Evolutionary conservation across 495 filamentous ascomycete genomes (phyloP), one percentile per base, ranked within the genome.

Genomic region (Pseudevernia furfuracea): DNA sequence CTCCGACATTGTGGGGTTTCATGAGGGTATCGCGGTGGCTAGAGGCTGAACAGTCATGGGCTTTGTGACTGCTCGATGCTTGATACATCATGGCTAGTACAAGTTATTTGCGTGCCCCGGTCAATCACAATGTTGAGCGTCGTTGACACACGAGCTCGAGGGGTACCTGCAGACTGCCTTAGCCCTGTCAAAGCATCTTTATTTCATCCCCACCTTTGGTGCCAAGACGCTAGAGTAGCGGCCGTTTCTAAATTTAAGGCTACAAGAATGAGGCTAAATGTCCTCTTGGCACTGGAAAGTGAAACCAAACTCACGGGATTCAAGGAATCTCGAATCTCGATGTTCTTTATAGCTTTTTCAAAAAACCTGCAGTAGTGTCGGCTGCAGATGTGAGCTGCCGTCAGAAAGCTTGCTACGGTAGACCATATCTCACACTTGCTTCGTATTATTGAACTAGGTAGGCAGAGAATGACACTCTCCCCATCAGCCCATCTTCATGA

Each of bases 1-100:
- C 46, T 63, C 61, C 11, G 61, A 44, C 61, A 67, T 64, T 36
- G 28, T 63, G 25, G 61, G 60, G 56, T 32, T 30, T 32, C n/a
- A 55, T 36, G 38, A 19, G 30, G 15, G 6, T 37, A 32, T 12
- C 25, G 32, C 7, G 9, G 9, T 46, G 39, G 44, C 21, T 15
- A 19, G 46, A 36, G 19, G 34, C 15, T 12, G 34, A 53, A 15
- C 30, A 52, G 43, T 34, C 55, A 28, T 43, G 44, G n/a, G 34
- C 43, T 63, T 17, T 56, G 38, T 44, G 25, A 21, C 52, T 44
- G 28, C 30, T n/a, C 53, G 32, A 53, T 34, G 34, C 46, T n/a
- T 56, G 61, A 57, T 37, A 30, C 61, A 63, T 63, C 28, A 34
- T 63, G 37, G 23, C 44, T 23, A 19, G 36, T 2, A 43, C 9